Evolutionary conservation across 148 eudicot genomes (phyloP).

Genomic region (Heliosperma pusillum): DNA sequence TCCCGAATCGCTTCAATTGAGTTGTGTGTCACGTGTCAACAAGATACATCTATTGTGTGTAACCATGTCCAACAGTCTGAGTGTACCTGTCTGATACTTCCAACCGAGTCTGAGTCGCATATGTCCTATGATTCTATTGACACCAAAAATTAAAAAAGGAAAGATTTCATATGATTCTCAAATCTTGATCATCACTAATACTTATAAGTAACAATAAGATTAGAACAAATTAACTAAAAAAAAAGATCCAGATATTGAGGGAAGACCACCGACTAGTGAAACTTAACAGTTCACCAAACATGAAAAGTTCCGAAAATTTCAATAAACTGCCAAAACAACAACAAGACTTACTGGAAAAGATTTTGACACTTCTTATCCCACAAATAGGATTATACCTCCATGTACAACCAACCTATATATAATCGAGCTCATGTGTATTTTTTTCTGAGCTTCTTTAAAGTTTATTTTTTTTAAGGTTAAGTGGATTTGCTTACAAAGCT

Average conservation of each 20-base stretch:
- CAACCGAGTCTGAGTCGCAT: too few relatives aligned
- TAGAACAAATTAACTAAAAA: background rate
- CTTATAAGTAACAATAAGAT: background rate
- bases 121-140: too few relatives aligned
- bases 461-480: too few relatives aligned
- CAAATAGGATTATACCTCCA: too few relatives aligned
- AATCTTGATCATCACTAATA: background rate
- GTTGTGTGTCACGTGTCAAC: background rate
- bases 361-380: background rate
- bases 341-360: background rate
- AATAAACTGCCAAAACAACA: slow-evolving; percentile 4
- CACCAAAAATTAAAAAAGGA: background rate
- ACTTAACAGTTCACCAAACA: slow-evolving; percentile 16
- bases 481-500: too few relatives aligned
- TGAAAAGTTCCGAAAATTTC: background rate
- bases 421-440: too few relatives aligned
- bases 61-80: background rate
- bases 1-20: too few relatives aligned
- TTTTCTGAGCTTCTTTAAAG: too few relatives aligned
- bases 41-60: too few relatives aligned
- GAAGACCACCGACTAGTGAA: slow-evolving; percentile 26
- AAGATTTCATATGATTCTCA: background rate
- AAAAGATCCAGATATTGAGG: slow-evolving; percentile 21
- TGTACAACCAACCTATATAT: too few relatives aligned
- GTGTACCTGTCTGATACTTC: too few relatives aligned